These are phyloP conservation scores for Phytophthora sansomeana DNA, from an alignment of 352 stramenopile species.

Conservation along the genomic window DNA sequence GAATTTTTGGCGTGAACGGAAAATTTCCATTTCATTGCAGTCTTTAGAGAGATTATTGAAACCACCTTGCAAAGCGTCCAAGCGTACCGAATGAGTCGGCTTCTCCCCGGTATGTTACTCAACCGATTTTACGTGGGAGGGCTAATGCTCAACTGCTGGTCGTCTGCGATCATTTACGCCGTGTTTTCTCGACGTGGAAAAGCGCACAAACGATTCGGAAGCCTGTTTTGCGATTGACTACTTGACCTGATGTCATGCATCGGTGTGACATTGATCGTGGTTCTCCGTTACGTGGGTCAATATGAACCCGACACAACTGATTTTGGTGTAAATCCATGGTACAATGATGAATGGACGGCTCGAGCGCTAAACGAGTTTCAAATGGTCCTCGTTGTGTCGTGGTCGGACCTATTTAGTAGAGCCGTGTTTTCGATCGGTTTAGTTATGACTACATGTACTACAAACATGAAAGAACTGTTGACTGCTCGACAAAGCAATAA, in stretches of 20 bases:
- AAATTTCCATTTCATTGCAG: constrained; percentile 13
- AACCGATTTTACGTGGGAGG: constrained; percentile 29
- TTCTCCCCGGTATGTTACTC: constrained; percentile 18
- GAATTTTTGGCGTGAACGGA: constrained; percentile 20
- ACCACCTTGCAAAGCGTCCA: constrained; percentile 21
- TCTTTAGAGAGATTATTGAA: constrained; percentile 20
- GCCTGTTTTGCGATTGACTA: constrained; percentile 13
- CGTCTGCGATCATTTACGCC: constrained; percentile 7
- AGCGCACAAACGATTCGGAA: constrained; percentile 13
- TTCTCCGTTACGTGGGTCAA: constrained; percentile 14
- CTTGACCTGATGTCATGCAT: constrained; percentile 22
- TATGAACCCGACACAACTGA: constrained; percentile 10
- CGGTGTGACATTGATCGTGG: constrained; percentile 20
- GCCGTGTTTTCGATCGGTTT: constrained; percentile 26
- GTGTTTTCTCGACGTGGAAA: constrained; percentile 4
- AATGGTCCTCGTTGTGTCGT: constrained; percentile 33
- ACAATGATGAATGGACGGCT: constrained; percentile 27
- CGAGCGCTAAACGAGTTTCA: constrained; percentile 34
- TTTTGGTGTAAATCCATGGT: constrained; percentile 20
- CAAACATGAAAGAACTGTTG: constrained; percentile 32
- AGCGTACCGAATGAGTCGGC: constrained; percentile 31
- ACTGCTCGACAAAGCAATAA: neutral
- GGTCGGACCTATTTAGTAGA: constrained; percentile 22
- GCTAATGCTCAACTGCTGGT: constrained; percentile 30
- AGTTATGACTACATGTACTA: constrained; percentile 13